Base-by-base conservation (phyloP, 2,329 filamentous ascomycete species). In the Colletotrichum graminicola region DNA sequence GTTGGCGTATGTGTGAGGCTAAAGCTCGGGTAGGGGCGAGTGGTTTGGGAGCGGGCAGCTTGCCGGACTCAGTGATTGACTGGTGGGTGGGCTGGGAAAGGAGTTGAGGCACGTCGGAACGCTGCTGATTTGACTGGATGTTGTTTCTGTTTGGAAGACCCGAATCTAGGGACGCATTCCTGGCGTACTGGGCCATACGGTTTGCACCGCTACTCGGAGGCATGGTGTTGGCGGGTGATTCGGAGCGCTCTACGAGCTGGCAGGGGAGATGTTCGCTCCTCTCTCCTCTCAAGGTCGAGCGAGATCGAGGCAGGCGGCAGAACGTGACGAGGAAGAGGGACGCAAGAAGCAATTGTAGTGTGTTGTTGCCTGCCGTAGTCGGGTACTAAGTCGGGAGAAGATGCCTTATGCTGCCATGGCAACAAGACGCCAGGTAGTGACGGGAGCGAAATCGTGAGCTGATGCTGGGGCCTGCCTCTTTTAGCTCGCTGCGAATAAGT, bases 11-110 rank as follows among this genome's bases (percentile, higher is more conserved):
- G 69, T 74, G 80, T 62, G 57, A 73, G 62, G 67, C 75, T 54
- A 76, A 63, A n/a, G 79, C 69, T 62, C 81, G 79, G 43, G 75
- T 76, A 68, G 73, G 62, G 62, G 60, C 51, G 29, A 54, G 54
- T 34, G 75, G 64, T 39, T 75, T 78, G 16, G 84, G 81, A 21
- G 80, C 67, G n/a, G 79, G 79, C 16, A 83, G 75, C 68, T 79
- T 81, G 56, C 79, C 78, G 54, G 79, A 76, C 64, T 82, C 79
- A 47, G 79, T 76, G 41, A 77, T 68, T n/a, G 76, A 73, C 41
- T 79, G 79, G 26, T 77, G 76, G 36, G 73, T 74, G n/a, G 74
- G 75, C 32, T 66, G 52, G 29, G 55, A 16, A 39, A 36, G 26
- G 16, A 60, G 7, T 8, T 60, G 32, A 45, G 61, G 32, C 45